Evolutionary conservation across 106 monocot genomes (phyloP).

Genomic region (Dioscorea alata): DNA sequence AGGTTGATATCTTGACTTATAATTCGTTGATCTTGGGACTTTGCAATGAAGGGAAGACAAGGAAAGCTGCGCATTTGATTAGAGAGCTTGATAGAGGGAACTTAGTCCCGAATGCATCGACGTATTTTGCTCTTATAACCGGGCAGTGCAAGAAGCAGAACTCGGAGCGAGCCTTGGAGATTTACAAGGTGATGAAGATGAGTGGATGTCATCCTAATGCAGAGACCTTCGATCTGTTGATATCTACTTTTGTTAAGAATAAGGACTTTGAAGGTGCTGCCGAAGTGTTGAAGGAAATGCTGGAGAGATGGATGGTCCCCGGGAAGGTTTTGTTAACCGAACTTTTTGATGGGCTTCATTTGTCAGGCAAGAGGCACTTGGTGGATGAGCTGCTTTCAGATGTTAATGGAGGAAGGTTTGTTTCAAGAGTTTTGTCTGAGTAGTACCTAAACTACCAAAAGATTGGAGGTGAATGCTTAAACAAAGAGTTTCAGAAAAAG

Average conservation of each 20-base stretch:
- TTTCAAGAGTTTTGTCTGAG: neutral
- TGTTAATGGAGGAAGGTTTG: slow-evolving; percentile 12
- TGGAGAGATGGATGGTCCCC: slow-evolving; percentile 50
- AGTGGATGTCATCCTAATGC: slow-evolving; percentile 49
- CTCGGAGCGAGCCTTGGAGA: slow-evolving; percentile 81
- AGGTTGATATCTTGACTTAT: slow-evolving; percentile 66
- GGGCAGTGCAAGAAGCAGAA: slow-evolving; percentile 88
- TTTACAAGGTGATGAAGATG: slow-evolving; percentile 79
- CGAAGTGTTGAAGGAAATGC: slow-evolving; percentile 65
- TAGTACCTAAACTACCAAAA: no score
- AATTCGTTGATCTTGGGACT: slow-evolving; percentile 71
- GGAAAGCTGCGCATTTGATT: slow-evolving; percentile 59
- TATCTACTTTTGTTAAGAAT: slow-evolving; percentile 67
- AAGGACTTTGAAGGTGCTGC: slow-evolving; percentile 71
- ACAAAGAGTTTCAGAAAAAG: no score
- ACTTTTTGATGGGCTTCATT: slow-evolving; percentile 36
- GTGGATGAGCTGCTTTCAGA: slow-evolving; percentile 20
- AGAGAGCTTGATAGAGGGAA: slow-evolving; percentile 52
- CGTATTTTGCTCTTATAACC: slow-evolving; percentile 63
- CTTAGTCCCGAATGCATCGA: slow-evolving; percentile 56
- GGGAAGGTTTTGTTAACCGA: slow-evolving; percentile 45
- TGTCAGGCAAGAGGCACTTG: slow-evolving; percentile 37
- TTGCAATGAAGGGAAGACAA: slow-evolving; percentile 90
- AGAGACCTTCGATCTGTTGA: slow-evolving; percentile 49
- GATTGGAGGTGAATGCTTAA: no score